Evolutionary conservation across 768 basidiomycete species (phyloP).

Genomic region (Leccinellum luteum): DNA sequence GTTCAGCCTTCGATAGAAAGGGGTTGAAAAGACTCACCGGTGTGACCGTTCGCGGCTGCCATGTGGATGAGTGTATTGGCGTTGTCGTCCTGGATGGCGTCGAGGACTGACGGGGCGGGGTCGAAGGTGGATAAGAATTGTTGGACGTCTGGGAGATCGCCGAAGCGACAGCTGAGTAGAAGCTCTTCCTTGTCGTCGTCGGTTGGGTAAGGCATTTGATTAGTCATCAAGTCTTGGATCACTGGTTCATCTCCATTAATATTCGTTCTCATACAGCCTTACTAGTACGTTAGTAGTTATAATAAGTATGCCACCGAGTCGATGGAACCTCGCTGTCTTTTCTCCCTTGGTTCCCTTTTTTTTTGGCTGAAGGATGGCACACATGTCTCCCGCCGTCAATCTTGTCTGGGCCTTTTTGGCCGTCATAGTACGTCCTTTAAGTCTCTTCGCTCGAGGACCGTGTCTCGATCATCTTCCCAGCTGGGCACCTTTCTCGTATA

Average conservation of each 20-base stretch:
- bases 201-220: constrained; percentile 24
- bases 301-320: not conserved
- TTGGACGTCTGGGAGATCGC: constrained; percentile 77
- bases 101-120: constrained; percentile 44
- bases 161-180: constrained; percentile 82
- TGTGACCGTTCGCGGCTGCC: constrained; percentile 85
- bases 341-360: not conserved
- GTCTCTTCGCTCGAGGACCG: constrained; percentile 6
- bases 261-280: no score
- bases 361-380: constrained; percentile 46
- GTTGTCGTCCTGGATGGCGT: constrained; percentile 62
- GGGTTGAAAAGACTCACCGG: constrained; percentile 44
- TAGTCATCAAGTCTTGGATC: not conserved
- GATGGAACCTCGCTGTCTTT: not conserved
- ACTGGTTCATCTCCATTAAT: no score
- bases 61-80: constrained; percentile 84
- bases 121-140: constrained; percentile 55
- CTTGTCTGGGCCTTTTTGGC: constrained; percentile 62
- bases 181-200: constrained; percentile 67
- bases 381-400: constrained; percentile 56
- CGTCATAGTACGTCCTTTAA: constrained; percentile 4
- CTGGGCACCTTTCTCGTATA: constrained; percentile 61
- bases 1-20: not conserved
- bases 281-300: no score
- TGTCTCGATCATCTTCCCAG: constrained; percentile 31